Conservation (phyloP, 225 moss, liverwort and hornwort genomes). For the Pleurozium schreberi region DNA sequence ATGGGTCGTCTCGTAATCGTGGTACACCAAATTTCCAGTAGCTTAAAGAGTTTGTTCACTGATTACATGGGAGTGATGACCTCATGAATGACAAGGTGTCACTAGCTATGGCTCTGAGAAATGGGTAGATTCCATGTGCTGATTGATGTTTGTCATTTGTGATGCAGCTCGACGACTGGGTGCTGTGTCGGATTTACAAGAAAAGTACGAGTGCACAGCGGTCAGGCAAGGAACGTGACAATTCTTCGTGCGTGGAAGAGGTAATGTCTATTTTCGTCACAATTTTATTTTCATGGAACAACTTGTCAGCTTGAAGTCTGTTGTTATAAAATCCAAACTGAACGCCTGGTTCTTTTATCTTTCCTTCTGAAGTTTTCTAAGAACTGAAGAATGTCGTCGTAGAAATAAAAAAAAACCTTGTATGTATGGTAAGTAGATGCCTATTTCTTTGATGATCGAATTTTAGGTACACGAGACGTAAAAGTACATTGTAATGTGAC, state of each 20-base stretch:
- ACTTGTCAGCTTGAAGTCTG: neutral
- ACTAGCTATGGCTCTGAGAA: neutral
- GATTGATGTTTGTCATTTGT: neutral
- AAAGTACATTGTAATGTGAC: neutral
- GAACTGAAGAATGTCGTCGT: neutral
- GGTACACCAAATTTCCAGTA: neutral
- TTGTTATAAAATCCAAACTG: neutral
- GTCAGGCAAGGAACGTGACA: conserved; percentile 69
- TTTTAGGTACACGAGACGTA: neutral
- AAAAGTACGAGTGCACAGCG: conserved; percentile 78
- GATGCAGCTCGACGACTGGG: conserved; percentile 95
- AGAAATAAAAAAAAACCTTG: neutral
- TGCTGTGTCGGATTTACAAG: conserved; percentile 91
- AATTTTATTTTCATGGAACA: neutral
- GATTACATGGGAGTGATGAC: neutral
- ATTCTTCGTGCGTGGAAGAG: conserved; percentile 77
- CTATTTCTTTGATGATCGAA: neutral
- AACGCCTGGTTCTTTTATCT: neutral
- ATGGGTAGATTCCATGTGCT: neutral
- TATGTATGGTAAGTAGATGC: neutral
- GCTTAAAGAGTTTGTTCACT: neutral
- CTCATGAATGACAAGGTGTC: neutral
- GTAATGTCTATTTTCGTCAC: neutral
- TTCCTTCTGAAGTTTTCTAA: neutral
- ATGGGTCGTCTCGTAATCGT: neutral